phyloP scores from a whole-genome alignment of 2,329 filamentous ascomycete genomes.

The Alternaria infectoria region DNA sequence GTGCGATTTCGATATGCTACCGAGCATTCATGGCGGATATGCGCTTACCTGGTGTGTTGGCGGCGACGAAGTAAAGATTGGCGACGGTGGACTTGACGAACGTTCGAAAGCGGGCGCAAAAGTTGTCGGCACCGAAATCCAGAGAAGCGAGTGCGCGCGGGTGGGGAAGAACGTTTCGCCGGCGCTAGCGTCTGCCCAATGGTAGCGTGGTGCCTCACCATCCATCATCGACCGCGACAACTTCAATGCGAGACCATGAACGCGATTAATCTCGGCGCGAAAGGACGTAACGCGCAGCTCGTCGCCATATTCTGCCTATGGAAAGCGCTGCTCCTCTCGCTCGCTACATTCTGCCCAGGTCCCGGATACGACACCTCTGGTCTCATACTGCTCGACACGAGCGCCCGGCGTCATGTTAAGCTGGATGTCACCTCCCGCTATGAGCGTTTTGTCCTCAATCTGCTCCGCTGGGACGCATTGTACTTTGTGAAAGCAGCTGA shows the following conservation, averaged over 20 bases:
- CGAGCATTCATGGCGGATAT: constrained; percentile 37
- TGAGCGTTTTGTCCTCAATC: constrained; percentile 57
- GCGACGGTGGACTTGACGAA: constrained; percentile 26
- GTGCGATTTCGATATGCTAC: constrained; percentile 41
- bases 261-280: neutral
- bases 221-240: constrained; percentile 1
- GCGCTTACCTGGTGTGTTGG: constrained; percentile 48
- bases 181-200: constrained; percentile 25
- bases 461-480: constrained; percentile 82
- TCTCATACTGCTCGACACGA: constrained; percentile 54
- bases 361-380: constrained; percentile 81
- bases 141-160: constrained; percentile 25
- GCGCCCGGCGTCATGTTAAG: constrained; percentile 22
- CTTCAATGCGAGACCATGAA: neutral
- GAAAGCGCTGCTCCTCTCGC: constrained; percentile 70
- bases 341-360: constrained; percentile 65
- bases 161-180: constrained; percentile 14
- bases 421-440: constrained; percentile 20
- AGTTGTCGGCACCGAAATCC: constrained; percentile 24
- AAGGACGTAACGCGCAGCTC: constrained; percentile 10
- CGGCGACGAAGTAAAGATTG: constrained; percentile 42
- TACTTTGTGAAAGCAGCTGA: constrained; percentile 72
- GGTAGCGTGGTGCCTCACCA: constrained; percentile 4
- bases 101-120: constrained; percentile 19
- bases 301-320: constrained; percentile 62